Conservation (phyloP, 805 yeast species). For the Lipomyces starkeyi region DNA sequence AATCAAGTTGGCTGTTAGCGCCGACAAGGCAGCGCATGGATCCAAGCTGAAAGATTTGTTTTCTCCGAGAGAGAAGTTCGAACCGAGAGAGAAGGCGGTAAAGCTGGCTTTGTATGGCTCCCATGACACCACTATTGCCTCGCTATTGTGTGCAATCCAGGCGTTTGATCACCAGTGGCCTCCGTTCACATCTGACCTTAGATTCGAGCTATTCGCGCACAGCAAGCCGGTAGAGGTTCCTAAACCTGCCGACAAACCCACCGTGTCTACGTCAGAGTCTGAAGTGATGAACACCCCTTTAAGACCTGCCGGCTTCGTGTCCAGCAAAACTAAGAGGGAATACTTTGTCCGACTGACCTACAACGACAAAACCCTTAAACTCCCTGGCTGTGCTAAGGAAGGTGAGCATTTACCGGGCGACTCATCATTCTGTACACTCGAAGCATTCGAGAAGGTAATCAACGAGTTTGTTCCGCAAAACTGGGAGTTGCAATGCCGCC, state of each 20-base stretch:
- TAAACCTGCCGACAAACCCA: neutral
- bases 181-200: constrained; percentile 39
- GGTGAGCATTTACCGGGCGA: constrained; percentile 28
- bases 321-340: constrained; percentile 16
- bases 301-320: constrained; percentile 1
- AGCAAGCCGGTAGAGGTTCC: neutral
- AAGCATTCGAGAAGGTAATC: constrained; percentile 24
- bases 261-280: constrained; percentile 3
- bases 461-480: constrained; percentile 24
- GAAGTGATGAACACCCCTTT: constrained; percentile 4
- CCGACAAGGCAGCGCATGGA: constrained; percentile 15
- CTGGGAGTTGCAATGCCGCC: constrained; percentile 32
- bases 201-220: constrained; percentile 33
- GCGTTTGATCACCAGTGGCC: constrained; percentile 38
- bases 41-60: neutral
- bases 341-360: constrained; percentile 36
- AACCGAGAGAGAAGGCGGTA: constrained; percentile 17
- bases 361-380: constrained; percentile 32
- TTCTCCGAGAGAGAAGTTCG: neutral
- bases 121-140: constrained; percentile 39
- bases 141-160: constrained; percentile 33
- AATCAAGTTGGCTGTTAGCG: constrained; percentile 27
- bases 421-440: constrained; percentile 27
- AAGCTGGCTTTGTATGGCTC: constrained; percentile 38
- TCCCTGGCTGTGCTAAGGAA: constrained; percentile 33